Evolutionary conservation across 2,329 filamentous ascomycete genomes (phyloP), one percentile per base, ranked within the genome.

Genomic region (Epichloe elymi): DNA sequence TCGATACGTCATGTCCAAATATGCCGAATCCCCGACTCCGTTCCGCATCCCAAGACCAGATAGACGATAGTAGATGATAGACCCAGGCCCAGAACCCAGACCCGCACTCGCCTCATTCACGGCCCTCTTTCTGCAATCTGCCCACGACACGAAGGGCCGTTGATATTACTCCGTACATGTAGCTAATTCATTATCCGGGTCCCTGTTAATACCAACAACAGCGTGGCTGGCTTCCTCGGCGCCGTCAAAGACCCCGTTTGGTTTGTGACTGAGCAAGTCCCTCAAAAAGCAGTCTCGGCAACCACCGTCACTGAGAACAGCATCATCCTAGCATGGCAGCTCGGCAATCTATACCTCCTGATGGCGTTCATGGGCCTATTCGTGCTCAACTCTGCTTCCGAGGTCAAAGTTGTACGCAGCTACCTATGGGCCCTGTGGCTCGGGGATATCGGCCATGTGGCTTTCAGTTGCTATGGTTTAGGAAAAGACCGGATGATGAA

Each of bases 341-440:
- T 88, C 15, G 83, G 82, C 43, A 88, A 88, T 58, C 63, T 81
- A 19, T 88, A 87, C 59, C 74, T 82, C 1, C 71, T 88, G 12
- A 69, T 86, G 46, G 80, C 76, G 54, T 68, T 87, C 52, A 63
- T 86, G 4, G 83, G 80, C 3, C 61, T 86, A 7, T 80, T 75
- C 4, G 73, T 87, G 15, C 70, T 86, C 12, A 78, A 80, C 60
- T 75, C 78, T 5, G 85, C 80, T 2, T 77, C 70, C 14, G 84
- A 88, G 67, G 65, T 78, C 49, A 79, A 72, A 55, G 82, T 88
- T 2, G 75, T 88, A 30, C 74, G 76, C 45, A 81, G 76, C 61
- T 88, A 87, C 60, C 69, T 88, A 30, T 63, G 83, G 48, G 82
- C 80, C 7, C 68, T 86, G 20, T 79, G 78, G 68, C 62, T 80